Conservation (phyloP, 768 basidiomycete species). For the Lactifluus subvellereus region DNA sequence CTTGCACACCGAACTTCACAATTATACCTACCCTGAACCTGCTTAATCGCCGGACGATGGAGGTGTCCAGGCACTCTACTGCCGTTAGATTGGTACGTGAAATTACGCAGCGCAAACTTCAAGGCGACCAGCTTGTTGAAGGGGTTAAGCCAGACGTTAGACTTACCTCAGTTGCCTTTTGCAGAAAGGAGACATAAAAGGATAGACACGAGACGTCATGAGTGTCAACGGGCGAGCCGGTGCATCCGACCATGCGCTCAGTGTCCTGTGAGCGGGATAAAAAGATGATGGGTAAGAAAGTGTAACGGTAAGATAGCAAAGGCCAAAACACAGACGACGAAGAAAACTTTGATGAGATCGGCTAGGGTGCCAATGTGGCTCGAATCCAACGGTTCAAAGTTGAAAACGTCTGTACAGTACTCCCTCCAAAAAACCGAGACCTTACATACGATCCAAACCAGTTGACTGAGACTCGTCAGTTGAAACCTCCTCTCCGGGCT, state of each 20-base stretch:
- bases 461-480: slow-evolving; percentile 89
- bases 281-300: slow-evolving; percentile 7
- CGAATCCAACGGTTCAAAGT: slow-evolving; percentile 76
- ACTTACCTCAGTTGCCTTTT: background rate
- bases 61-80: background rate
- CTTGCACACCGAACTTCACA: background rate
- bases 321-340: slow-evolving; percentile 55
- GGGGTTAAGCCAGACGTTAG: background rate
- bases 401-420: slow-evolving; percentile 66
- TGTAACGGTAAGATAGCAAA: background rate
- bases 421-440: slow-evolving; percentile 84
- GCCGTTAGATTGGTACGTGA: background rate
- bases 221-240: slow-evolving; percentile 90
- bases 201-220: slow-evolving; percentile 61
- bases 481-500: slow-evolving; percentile 61
- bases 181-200: background rate
- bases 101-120: background rate
- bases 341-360: slow-evolving; percentile 83
- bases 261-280: slow-evolving; percentile 46
- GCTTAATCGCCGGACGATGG: background rate
- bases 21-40: background rate
- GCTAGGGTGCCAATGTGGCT: slow-evolving; percentile 82
- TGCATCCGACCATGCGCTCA: slow-evolving; percentile 87
- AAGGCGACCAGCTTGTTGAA: background rate
- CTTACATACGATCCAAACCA: slow-evolving; percentile 92